phyloP scores from a whole-genome alignment of 345 rosid genomes.

The Theobroma cacao region DNA sequence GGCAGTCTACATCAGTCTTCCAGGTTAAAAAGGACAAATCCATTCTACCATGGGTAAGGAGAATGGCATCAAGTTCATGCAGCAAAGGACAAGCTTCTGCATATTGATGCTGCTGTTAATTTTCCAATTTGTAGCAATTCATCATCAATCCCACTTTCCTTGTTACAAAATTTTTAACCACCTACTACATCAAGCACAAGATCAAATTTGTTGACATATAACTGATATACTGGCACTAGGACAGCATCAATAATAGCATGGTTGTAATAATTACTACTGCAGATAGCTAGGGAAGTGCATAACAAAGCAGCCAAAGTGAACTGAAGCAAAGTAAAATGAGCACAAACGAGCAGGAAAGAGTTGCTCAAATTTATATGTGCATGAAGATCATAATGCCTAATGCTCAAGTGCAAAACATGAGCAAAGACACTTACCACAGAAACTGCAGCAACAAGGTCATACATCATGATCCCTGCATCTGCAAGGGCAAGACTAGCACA shows the following conservation, averaged over 20 bases:
- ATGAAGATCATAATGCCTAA: background rate
- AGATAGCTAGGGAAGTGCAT: background rate
- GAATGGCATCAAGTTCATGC: background rate
- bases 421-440: conserved; percentile 63
- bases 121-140: background rate
- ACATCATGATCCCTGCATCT: conserved; percentile 95
- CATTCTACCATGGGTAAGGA: background rate
- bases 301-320: background rate
- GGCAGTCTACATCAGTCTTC: background rate
- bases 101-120: background rate
- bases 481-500: conserved; percentile 98
- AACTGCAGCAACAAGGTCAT: conserved; percentile 88
- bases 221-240: background rate
- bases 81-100: background rate
- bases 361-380: background rate
- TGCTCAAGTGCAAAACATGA: background rate
- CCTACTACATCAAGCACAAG: background rate
- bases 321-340: background rate
- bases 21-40: background rate
- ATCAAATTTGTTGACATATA: background rate
- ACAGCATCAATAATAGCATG: background rate
- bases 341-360: background rate
- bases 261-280: background rate
- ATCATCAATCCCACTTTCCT: background rate
- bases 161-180: background rate